Conservation (phyloP, 345 rosid genomes). For the Hypericum androsaemum region DNA sequence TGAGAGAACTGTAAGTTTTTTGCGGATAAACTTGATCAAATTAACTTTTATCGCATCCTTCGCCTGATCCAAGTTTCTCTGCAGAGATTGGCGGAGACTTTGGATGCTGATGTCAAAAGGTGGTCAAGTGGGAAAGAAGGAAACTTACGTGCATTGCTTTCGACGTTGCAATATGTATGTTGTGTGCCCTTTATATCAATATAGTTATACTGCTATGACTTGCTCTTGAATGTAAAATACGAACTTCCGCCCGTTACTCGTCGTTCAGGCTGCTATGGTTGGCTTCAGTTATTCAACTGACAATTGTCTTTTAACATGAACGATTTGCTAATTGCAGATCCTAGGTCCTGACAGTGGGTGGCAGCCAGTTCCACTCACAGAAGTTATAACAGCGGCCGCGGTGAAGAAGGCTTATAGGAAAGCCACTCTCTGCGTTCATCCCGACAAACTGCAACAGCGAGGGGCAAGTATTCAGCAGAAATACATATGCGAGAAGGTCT, state of each 20-base stretch:
- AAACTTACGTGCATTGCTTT: conserved; percentile 85
- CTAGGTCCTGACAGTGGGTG: conserved; percentile 85
- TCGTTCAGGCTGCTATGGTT: not conserved
- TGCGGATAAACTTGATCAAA: conserved; percentile 5
- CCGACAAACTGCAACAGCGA: conserved; percentile 89
- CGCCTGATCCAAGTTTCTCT: conserved; percentile 13
- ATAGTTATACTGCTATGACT: not conserved
- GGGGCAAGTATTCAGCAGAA: conserved; percentile 93
- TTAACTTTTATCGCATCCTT: conserved; percentile 5
- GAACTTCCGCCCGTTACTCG: not conserved
- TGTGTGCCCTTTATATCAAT: not conserved
- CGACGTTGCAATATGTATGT: conserved; percentile 96
- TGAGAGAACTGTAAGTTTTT: conserved; percentile 58
- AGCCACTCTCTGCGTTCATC: conserved; percentile 98
- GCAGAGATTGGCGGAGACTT: conserved; percentile 84
- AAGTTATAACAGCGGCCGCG: conserved; percentile 86
- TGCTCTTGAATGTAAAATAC: not conserved
- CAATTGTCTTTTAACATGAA: not conserved
- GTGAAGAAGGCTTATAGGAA: conserved; percentile 93
- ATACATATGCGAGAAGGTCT: conserved; percentile 85
- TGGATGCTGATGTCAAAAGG: conserved; percentile 86
- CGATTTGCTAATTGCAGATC: conserved; percentile 42
- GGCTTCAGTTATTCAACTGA: not conserved
- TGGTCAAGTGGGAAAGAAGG: conserved; percentile 96
- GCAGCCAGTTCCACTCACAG: conserved; percentile 92